Conservation (phyloP, 495 filamentous ascomycete species). For the Bathelium albidoporum region DNA sequence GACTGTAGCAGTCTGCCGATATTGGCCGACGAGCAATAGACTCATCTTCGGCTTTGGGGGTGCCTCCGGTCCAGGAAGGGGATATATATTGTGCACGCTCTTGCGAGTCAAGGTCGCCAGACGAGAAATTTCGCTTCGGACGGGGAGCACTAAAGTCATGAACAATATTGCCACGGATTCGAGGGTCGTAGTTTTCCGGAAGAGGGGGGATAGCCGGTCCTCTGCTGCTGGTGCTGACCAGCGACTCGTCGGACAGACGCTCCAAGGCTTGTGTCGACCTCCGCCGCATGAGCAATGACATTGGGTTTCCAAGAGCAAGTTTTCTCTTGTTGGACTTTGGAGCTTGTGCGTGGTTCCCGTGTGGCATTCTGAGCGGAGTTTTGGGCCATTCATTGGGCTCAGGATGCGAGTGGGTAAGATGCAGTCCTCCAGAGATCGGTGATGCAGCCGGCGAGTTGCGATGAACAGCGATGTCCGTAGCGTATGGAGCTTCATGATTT, state of each 20-base stretch:
- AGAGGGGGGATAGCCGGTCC: conserved; percentile 38
- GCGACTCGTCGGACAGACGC: conserved; percentile 21
- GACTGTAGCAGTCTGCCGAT: background rate
- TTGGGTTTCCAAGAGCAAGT: conserved; percentile 59
- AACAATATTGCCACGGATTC: conserved; percentile 73
- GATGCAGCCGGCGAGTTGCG: background rate
- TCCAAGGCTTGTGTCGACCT: conserved; percentile 30
- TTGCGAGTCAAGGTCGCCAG: conserved; percentile 26
- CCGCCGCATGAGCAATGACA: conserved; percentile 50
- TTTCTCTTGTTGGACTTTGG: conserved; percentile 42
- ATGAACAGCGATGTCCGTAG: background rate
- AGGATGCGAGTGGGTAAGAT: background rate
- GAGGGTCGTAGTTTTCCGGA: conserved; percentile 67
- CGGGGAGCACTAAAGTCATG: conserved; percentile 88
- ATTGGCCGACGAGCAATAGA: background rate
- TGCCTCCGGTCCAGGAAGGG: background rate
- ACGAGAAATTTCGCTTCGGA: conserved; percentile 45
- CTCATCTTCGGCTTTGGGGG: conserved; percentile 7
- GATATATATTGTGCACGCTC: background rate
- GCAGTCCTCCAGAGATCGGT: background rate
- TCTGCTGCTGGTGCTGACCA: conserved; percentile 17
- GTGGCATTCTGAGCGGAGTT: background rate
- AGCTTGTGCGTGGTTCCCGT: background rate
- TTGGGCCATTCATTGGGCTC: background rate
- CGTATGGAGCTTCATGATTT: background rate